phyloP scores from a whole-genome alignment of 768 basidiomycete species.

The Suillus sp. region DNA sequence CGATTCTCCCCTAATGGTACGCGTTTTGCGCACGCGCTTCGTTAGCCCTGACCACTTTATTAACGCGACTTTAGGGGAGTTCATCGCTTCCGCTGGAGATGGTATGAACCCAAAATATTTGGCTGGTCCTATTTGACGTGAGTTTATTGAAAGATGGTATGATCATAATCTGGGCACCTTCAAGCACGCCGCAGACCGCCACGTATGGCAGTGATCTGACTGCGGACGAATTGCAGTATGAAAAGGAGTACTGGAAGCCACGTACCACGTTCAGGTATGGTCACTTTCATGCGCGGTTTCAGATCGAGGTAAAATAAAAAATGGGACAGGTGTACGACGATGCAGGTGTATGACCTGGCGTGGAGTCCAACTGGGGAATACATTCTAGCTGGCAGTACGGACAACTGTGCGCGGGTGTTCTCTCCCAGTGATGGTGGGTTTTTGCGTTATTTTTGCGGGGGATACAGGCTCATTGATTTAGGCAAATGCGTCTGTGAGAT shows the following conservation, averaged over 20 bases:
- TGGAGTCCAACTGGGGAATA: conserved; percentile 97
- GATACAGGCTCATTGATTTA: conserved; percentile 29
- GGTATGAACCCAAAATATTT: conserved; percentile 53
- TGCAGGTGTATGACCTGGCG: conserved; percentile 97
- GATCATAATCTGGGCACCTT: conserved; percentile 94
- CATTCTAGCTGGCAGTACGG: conserved; percentile 94
- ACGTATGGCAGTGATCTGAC: conserved; percentile 84
- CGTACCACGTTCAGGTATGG: conserved; percentile 81
- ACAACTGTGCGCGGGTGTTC: conserved; percentile 90
- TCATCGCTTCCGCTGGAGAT: conserved; percentile 96
- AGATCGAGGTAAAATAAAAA: conserved; percentile 17
- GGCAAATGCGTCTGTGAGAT: conserved; percentile 89
- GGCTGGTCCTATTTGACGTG: conserved; percentile 15
- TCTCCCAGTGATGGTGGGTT: conserved; percentile 67
- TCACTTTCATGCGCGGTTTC: background rate
- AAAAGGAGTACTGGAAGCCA: conserved; percentile 96
- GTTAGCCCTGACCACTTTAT: conserved; percentile 1
- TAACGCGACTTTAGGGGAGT: conserved; percentile 60
- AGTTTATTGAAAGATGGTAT: conserved; percentile 72
- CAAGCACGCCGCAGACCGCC: conserved; percentile 65
- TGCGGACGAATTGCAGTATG: conserved; percentile 79
- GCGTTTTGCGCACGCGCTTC: conserved; percentile 21
- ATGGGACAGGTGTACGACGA: conserved; percentile 75
- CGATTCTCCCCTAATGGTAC: conserved; percentile 93
- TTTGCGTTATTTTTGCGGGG: conserved; percentile 4